A percentile compares a stretch with the other conserved stretches of the same genome.
Conservation (phyloP, 352 stramenopile species). For the Plasmopara viticola region DNA sequence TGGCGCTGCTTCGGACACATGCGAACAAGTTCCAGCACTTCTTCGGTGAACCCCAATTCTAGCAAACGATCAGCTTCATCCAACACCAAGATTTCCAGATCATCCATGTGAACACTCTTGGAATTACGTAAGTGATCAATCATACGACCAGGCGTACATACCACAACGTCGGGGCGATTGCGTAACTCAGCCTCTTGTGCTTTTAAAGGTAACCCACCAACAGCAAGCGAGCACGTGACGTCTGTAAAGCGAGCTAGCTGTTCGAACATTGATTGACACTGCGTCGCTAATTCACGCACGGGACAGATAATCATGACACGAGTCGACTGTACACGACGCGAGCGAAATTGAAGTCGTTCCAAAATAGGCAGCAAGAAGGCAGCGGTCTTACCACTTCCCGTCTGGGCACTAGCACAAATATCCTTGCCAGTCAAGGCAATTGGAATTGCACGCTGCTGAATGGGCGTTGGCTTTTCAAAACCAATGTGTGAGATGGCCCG, state of each 20-base stretch:
- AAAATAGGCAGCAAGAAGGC: constrained; percentile 97
- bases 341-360: constrained; percentile 94
- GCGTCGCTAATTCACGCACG: constrained; percentile 95
- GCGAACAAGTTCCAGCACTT: constrained; percentile 94
- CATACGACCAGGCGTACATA: constrained; percentile 97
- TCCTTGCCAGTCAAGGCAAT: constrained; percentile 93
- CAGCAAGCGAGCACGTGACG: constrained; percentile 88
- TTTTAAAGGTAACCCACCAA: constrained; percentile 89
- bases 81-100: constrained; percentile 96
- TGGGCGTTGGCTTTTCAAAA: constrained; percentile 95
- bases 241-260: constrained; percentile 95
- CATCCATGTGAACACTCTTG: constrained; percentile 94
- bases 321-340: constrained; percentile 78
- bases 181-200: constrained; percentile 95
- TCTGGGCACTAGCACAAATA: constrained; percentile 96
- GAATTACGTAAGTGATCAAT: constrained; percentile 98
- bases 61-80: constrained; percentile 94
- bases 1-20: constrained; percentile 93
- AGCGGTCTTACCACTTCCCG: constrained; percentile 97
- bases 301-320: constrained; percentile 96
- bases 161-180: constrained; percentile 93
- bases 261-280: constrained; percentile 93
- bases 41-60: constrained; percentile 97
- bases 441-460: constrained; percentile 92
- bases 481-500: constrained; percentile 94